These are phyloP conservation scores for Olyra latifolia DNA, from an alignment of 176 grass and related monocot species.

Conservation along the genomic window DNA sequence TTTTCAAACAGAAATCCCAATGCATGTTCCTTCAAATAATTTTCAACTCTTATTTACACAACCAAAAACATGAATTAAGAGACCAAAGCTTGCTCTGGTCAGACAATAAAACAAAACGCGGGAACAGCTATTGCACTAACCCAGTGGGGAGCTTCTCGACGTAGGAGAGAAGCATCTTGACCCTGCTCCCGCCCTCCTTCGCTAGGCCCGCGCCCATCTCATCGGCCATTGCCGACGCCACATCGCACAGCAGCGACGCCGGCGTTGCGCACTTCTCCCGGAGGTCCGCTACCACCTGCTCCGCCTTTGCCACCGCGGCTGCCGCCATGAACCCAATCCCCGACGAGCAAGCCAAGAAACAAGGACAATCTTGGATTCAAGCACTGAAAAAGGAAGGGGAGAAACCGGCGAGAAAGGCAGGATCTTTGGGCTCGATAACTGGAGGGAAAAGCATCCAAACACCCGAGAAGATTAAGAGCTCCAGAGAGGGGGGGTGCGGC, in stretches of 20 bases:
- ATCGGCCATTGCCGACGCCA: slow-evolving; percentile 58
- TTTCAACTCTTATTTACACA: neutral
- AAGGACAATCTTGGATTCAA: neutral
- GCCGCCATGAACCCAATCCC: slow-evolving; percentile 12
- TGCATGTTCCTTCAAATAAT: neutral
- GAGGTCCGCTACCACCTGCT: slow-evolving; percentile 59
- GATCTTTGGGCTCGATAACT: neutral
- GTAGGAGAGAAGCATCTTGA: slow-evolving; percentile 88
- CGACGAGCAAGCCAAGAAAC: neutral
- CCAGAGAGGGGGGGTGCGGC: neutral
- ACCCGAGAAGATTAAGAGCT: neutral
- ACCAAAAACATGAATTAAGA: neutral
- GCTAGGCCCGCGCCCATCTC: slow-evolving; percentile 77
- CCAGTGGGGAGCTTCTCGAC: slow-evolving; percentile 84
- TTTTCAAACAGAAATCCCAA: neutral
- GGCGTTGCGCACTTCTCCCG: slow-evolving; percentile 50
- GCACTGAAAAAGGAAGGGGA: neutral
- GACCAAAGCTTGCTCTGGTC: neutral
- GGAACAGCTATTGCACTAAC: slow-evolving; percentile 24
- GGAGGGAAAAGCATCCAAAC: neutral
- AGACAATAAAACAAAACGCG: slow-evolving; percentile 4
- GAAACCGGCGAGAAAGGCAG: neutral
- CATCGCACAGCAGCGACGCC: slow-evolving; percentile 37
- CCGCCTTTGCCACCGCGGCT: slow-evolving; percentile 30
- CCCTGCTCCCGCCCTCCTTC: slow-evolving; percentile 51